Base-by-base conservation (phyloP, 2,329 filamentous ascomycete genomes). In the Hymenoscyphus scutula region DNA sequence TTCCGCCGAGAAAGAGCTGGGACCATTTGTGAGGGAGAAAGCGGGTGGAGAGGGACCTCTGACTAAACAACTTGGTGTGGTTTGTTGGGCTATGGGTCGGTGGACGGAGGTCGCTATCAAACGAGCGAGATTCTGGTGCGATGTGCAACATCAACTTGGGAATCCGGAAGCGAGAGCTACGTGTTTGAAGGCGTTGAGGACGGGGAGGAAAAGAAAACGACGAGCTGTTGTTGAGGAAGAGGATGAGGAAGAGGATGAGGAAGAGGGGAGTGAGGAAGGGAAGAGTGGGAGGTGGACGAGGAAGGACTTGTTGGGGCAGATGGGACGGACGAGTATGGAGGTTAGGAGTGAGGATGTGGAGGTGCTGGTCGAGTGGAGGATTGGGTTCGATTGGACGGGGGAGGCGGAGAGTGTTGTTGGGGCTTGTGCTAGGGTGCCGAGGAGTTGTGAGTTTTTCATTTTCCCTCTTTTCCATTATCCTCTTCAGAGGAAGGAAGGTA, bases 361-460 rank as follows among this genome's bases (percentile, higher is more conserved):
- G 65, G 68, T 76, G 60, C 74, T 84, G 29, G 75, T 91, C 1
- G 78, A 81, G 62, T 91, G 89, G 89, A 77, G 75, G 55, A 85
- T 89, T 53, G 75, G 76, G 1, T 89, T 91, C 69, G 88, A 91
- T 73, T 91, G 88, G 88, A 88, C 87, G 0, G 89, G 89, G 5
- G 89, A 91, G 71, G 88, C 86, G 4, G 81, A 83, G 69, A 89
- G 83, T 67, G 77, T 78, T 53, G 74, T 90, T 17, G 76, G 76
- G 4, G 77, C 87, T 11, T 72, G 84, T 65, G 76, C 85, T 1
- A 82, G 82, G 4, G 76, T 86, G 48, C 88, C 88, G 0, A 79
- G 77, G 7, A 84, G 83, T 71, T 91, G 88, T 90, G 75, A 82
- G 87, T 82, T 60, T 53, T n/a, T 38, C 29, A 23, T 29, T 29